Conservation (phyloP, 2,329 filamentous ascomycete species). For the Penicillium sp. region DNA sequence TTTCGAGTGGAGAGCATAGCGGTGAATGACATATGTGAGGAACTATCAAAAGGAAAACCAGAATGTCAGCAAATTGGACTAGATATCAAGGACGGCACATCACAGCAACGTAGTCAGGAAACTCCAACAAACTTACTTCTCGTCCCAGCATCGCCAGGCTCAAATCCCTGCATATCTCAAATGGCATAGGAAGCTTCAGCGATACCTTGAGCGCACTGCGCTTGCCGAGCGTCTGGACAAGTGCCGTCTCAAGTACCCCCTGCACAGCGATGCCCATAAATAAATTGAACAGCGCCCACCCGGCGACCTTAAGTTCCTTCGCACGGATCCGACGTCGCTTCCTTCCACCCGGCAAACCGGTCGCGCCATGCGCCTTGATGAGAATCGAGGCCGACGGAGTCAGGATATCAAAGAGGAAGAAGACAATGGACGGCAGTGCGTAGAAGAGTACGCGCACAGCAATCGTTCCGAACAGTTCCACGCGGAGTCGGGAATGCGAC, state of each 20-base stretch:
- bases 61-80: conserved; percentile 4
- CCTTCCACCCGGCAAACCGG: conserved; percentile 46
- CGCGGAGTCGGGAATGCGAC: conserved; percentile 68
- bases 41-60: conserved; percentile 17
- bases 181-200: conserved; percentile 60
- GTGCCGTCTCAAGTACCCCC: conserved; percentile 52
- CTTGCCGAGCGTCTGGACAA: conserved; percentile 53
- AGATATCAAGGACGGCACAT: neutral
- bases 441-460: conserved; percentile 68
- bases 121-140: conserved; percentile 47
- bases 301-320: conserved; percentile 50
- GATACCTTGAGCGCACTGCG: conserved; percentile 58
- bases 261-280: conserved; percentile 54
- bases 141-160: conserved; percentile 53
- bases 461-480: conserved; percentile 71
- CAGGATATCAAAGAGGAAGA: conserved; percentile 68
- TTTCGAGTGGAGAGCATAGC: conserved; percentile 65
- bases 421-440: conserved; percentile 67
- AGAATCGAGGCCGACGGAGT: conserved; percentile 66
- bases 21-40: conserved; percentile 66
- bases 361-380: conserved; percentile 65
- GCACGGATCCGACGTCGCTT: conserved; percentile 40
- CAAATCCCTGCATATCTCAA: conserved; percentile 57
- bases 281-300: conserved; percentile 56
- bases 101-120: neutral